Percentiles rank a stretch among this genome's conserved stretches.
These are phyloP conservation scores for Pythium rishiriense DNA, from an alignment of 352 stramenopile species.

Conservation along the genomic window DNA sequence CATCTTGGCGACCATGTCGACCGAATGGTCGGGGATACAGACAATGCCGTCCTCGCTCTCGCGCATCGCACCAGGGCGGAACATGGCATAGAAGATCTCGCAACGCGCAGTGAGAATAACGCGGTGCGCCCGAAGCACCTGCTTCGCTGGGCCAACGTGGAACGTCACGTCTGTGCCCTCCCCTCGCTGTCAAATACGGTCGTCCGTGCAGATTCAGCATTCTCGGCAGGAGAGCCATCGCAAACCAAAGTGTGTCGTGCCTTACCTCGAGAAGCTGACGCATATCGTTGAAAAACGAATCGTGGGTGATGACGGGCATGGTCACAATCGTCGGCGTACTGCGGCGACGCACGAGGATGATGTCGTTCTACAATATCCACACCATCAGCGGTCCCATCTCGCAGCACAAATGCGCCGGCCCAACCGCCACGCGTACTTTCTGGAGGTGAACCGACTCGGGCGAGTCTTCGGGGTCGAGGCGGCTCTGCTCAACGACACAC, in stretches of 20 bases:
- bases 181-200: slow-evolving; percentile 37
- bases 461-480: slow-evolving; percentile 77
- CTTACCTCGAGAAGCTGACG: slow-evolving; percentile 63
- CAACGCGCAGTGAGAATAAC: slow-evolving; percentile 81
- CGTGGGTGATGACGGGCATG: slow-evolving; percentile 56
- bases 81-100: slow-evolving; percentile 91
- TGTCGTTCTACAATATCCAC: slow-evolving; percentile 63
- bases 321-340: slow-evolving; percentile 37
- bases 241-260: not conserved
- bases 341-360: slow-evolving; percentile 78
- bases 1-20: slow-evolving; percentile 89
- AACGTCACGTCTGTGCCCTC: slow-evolving; percentile 71
- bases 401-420: not conserved
- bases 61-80: slow-evolving; percentile 79
- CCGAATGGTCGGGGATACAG: slow-evolving; percentile 74
- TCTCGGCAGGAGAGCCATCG: too few species aligned
- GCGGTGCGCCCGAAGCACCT: slow-evolving; percentile 65
- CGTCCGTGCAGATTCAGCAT: not conserved
- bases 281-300: slow-evolving; percentile 80
- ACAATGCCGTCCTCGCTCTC: slow-evolving; percentile 84
- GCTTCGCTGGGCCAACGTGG: slow-evolving; percentile 63
- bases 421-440: slow-evolving; percentile 43
- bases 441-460: slow-evolving; percentile 85
- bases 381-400: slow-evolving; percentile 12
- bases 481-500: slow-evolving; percentile 40